Evolutionary conservation across 2,329 filamentous ascomycete species (phyloP).

Genomic region (Alternaria arbusti): DNA sequence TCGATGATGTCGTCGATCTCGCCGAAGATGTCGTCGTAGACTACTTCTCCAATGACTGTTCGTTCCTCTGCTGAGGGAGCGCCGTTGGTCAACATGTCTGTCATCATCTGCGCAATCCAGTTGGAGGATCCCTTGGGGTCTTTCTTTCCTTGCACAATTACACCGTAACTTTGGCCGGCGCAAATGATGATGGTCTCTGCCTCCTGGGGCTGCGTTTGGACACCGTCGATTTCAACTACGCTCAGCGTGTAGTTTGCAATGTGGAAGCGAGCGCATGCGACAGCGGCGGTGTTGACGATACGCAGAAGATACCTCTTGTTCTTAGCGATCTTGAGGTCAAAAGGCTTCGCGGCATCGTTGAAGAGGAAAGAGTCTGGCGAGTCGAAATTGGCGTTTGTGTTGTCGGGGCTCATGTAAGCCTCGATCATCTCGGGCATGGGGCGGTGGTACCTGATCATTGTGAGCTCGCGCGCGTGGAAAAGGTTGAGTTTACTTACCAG

Average conservation of each 20-base stretch:
- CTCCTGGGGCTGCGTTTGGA: slow-evolving; percentile 47
- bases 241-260: slow-evolving; percentile 46
- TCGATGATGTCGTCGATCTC: neutral
- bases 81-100: slow-evolving; percentile 53
- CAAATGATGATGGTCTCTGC: slow-evolving; percentile 48
- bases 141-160: slow-evolving; percentile 23
- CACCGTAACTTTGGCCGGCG: slow-evolving; percentile 34
- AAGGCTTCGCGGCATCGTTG: slow-evolving; percentile 13
- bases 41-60: slow-evolving; percentile 22
- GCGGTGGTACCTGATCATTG: slow-evolving; percentile 4
- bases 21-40: slow-evolving; percentile 16
- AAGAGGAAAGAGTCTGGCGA: slow-evolving; percentile 10
- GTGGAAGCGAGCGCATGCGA: slow-evolving; percentile 52
- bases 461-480: slow-evolving; percentile 26
- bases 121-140: slow-evolving; percentile 60
- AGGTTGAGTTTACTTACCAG: neutral
- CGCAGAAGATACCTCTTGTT: slow-evolving; percentile 67
- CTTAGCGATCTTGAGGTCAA: slow-evolving; percentile 48
- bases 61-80: slow-evolving; percentile 24
- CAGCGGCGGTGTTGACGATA: slow-evolving; percentile 63
- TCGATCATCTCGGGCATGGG: slow-evolving; percentile 39
- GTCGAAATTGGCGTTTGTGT: slow-evolving; percentile 34
- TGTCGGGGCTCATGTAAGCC: slow-evolving; percentile 53
- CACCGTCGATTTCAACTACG: slow-evolving; percentile 42
- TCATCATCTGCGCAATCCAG: slow-evolving; percentile 61